Evolutionary conservation across 2,329 filamentous ascomycete genomes (phyloP), one percentile per base, ranked within the genome.

Genomic region (Ampelomyces quisqualis): DNA sequence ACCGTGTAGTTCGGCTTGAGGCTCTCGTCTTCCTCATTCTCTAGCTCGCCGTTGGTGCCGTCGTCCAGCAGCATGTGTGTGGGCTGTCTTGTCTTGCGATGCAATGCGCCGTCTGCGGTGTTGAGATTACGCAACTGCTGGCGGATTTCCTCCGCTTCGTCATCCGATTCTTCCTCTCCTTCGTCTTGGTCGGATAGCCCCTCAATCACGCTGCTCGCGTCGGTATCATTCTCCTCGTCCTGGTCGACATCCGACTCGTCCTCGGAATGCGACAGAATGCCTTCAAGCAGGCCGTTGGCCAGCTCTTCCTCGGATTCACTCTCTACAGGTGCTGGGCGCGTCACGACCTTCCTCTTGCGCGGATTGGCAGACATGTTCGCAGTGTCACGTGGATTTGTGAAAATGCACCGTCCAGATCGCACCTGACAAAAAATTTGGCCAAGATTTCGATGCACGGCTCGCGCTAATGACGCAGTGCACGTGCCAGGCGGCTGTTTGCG

Each of bases 1-100:
- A 85, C 73, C 21, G 73, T 79, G 65, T 78, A 82, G 59, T 81
- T 81, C 15, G 73, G 71, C 45, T 62, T 62, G 22, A 64, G 44
- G 18, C 58, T 49, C 17, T 65, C 62, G 26, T 67, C 57, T n/a
- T 49, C 37, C 7, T 51, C 52, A 7, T 51, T 51, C n/a, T 64
- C 58, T 9, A 58, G 33, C 28, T 55, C 60, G n/a, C 38, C 47
- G 5, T 67, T 60, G 5, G 46, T 42, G 14, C 51, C 40, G 8
- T 34, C 33, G 32, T 51, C 49, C 8, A 51, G 24, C 21, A 46
- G 47, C 31, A 53, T 51, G 21, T 57, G 50, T 13, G 51, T 44
- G 18, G 45, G 24, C 29, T 47, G 34, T 6, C 44, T 47, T 8
- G 39, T 48, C 31, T 56, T 58, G 15, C 47, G 51, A 39, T 47